Evolutionary conservation across 768 basidiomycete genomes (phyloP).

Genomic region (Leccinum subtestaceum): DNA sequence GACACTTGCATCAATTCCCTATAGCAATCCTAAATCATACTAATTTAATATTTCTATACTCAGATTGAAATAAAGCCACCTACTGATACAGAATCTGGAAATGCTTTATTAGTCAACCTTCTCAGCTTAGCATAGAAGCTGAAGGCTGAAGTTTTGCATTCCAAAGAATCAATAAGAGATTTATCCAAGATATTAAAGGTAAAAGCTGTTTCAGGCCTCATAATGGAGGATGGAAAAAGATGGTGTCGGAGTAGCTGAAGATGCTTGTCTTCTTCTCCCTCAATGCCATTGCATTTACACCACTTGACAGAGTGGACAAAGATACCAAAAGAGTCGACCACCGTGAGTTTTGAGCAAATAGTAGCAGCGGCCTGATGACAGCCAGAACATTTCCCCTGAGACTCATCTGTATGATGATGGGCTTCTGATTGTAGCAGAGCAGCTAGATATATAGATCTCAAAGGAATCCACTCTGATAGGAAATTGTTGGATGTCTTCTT

Average conservation of each 20-base stretch:
- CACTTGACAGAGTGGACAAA: not conserved
- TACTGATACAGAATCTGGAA: not conserved
- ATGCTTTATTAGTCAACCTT: not conserved
- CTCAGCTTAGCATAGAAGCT: not conserved
- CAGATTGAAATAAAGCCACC: not conserved
- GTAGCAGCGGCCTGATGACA: not conserved
- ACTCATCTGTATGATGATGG: not conserved
- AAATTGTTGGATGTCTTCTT: not conserved
- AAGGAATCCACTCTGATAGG: not conserved
- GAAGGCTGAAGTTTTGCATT: slow-evolving; percentile 9
- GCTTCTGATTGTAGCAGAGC: not conserved
- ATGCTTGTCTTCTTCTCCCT: not conserved
- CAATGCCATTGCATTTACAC: not conserved
- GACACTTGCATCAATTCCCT: not conserved
- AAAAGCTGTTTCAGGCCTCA: slow-evolving; percentile 16
- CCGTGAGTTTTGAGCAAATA: not conserved
- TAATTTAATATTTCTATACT: not conserved
- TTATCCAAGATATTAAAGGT: slow-evolving; percentile 22
- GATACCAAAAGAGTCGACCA: not conserved
- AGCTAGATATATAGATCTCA: not conserved
- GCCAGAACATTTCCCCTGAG: not conserved
- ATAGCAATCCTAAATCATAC: not conserved
- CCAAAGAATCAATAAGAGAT: slow-evolving; percentile 17
- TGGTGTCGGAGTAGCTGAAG: not conserved
- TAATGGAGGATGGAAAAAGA: slow-evolving; percentile 8